Evolutionary conservation across 768 basidiomycete species (phyloP), one percentile per base, ranked within the genome.

Genomic region (Tremella fuciformis): DNA sequence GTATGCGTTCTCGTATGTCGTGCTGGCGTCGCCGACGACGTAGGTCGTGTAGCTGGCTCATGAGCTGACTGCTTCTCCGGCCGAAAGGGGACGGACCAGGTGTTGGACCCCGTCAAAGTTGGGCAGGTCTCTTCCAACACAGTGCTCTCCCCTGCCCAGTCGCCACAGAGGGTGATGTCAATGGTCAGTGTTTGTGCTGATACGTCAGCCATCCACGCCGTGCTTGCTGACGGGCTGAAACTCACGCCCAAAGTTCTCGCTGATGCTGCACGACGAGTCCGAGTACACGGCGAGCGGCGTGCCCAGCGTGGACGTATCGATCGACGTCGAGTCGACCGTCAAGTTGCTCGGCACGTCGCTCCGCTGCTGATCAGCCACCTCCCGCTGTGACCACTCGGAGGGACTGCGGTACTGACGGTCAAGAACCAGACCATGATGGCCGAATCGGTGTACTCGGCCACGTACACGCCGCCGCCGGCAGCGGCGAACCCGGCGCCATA

Each of bases 211-310:
- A 86, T 18, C 77, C 64, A 37, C 77, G 71, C 62, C 83, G 83
- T 3, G 57, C 53, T 57, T 26, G 29, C 7, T 57, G 26, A 38
- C 8, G 8, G n/a, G 16, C 8, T 46, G 42, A 8, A 59, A 70
- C 69, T 77, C 70, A 62, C 73, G 63, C 3, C 60, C 56, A 50
- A 80, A 80, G 57, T 60, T 72, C 11, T 59, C 53, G 26, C 40
- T 47, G 49, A 81, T 81, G 62, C 73, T 65, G 75, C 88, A 89
- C 21, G 80, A 80, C 15, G 80, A 78, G 1, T 82, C 75, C 3
- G 85, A 83, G 82, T 85, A 89, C 65, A 86, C 86, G 1, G 82
- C 87, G 1, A 83, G 80, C 0, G 88, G 88, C n/a, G 78, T 80
- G 13, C 88, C 88, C 51, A 74, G 71, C 0, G 58, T 58, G 79